Percentiles rank a stretch among this genome's conserved stretches.
phyloP scores from a whole-genome alignment of 345 rosid species.

The Iberis pinnata region DNA sequence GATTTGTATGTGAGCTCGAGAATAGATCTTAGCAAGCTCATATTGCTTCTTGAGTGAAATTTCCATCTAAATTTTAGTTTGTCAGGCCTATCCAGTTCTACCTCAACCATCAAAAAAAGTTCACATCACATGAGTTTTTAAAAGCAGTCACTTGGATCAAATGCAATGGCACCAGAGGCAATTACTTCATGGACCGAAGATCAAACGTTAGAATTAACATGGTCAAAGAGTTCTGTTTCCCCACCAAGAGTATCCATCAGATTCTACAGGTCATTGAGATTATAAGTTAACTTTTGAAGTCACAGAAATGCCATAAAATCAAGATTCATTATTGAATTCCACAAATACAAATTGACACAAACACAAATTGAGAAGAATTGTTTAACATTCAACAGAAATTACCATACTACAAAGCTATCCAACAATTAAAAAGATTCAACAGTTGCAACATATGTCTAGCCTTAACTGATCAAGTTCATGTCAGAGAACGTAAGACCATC shows the following conservation, averaged over 20 bases:
- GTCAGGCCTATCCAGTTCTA: conserved; percentile 92
- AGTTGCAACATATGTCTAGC: neutral
- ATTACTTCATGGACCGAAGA: conserved; percentile 81
- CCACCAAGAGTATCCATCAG: conserved; percentile 86
- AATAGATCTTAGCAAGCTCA: conserved; percentile 83
- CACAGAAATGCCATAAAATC: too few species aligned
- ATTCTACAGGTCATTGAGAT: conserved; percentile 87
- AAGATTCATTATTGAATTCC: too few species aligned
- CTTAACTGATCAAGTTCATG: neutral
- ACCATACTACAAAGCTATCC: neutral
- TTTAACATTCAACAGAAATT: too few species aligned
- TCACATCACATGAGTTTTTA: conserved; percentile 3
- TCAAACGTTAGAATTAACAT: conserved; percentile 68
- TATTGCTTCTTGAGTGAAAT: conserved; percentile 78
- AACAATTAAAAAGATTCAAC: neutral
- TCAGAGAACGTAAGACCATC: neutral
- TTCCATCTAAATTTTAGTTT: conserved; percentile 79
- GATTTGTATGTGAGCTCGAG: conserved; percentile 65
- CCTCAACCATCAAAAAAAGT: conserved; percentile 55
- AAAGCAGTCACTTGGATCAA: conserved; percentile 45
- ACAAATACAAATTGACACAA: too few species aligned
- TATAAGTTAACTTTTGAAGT: conserved; percentile 66
- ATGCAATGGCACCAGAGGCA: conserved; percentile 71
- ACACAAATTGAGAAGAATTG: too few species aligned
- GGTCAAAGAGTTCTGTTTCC: conserved; percentile 65